phyloP scores from a whole-genome alignment of 2,329 filamentous ascomycete genomes.

The Microdochium nivale region DNA sequence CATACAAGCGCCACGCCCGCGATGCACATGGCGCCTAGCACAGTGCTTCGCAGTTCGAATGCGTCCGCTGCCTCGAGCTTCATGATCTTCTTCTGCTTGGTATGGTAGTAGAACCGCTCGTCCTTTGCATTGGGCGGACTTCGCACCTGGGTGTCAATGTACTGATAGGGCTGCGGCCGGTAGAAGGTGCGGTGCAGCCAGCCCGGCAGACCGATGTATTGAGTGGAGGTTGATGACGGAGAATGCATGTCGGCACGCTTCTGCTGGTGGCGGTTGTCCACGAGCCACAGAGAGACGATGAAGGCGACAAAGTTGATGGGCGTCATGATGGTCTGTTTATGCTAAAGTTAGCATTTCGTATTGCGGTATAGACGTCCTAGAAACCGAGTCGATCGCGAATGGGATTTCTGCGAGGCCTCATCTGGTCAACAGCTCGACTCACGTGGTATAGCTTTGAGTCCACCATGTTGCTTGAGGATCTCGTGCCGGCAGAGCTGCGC shows the following conservation, averaged over 20 bases:
- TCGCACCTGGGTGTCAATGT: constrained; percentile 10
- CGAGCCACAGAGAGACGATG: constrained; percentile 53
- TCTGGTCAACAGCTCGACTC: not conserved
- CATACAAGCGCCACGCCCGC: constrained; percentile 19
- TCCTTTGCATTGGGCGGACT: constrained; percentile 12
- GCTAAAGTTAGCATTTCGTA: not conserved
- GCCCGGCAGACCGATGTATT: constrained; percentile 19
- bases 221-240: constrained; percentile 10
- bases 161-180: constrained; percentile 28
- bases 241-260: constrained; percentile 32
- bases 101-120: constrained; percentile 39
- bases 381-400: too few relatives aligned
- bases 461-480: not conserved
- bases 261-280: constrained; percentile 49
- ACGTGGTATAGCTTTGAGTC: constrained; percentile 14
- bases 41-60: constrained; percentile 46
- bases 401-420: too few relatives aligned
- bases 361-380: not conserved
- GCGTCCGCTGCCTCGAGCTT: constrained; percentile 55
- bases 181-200: constrained; percentile 35
- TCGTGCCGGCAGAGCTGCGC: too few relatives aligned
- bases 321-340: constrained; percentile 41
- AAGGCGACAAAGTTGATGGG: constrained; percentile 57
- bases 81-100: constrained; percentile 51
- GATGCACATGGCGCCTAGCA: constrained; percentile 41